Base-by-base conservation (phyloP, 495 filamentous ascomycete species). In the Halenospora varia region DNA sequence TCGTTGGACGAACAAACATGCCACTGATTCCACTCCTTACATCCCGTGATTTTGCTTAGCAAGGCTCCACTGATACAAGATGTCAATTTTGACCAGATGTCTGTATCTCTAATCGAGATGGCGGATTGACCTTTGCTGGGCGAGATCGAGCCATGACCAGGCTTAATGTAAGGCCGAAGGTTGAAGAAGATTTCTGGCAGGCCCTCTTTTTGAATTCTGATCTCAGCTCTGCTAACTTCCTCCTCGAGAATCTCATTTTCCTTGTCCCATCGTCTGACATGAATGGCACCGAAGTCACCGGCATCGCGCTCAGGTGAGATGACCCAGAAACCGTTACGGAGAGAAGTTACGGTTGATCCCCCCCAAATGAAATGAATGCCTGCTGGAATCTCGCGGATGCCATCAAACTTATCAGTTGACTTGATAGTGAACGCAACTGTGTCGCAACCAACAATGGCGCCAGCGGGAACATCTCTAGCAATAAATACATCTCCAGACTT, bases 311-410 rank as follows among this genome's bases (percentile, higher is more conserved):
- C 63, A 17, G 44, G 6, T 15, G 63, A 54, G 25, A 58, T 61
- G 63, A 86, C 76, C 85, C 85, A 88, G 56, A 77, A 81, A 11
- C 82, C 85, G 57, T 76, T 79, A 17, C 84, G 77, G 47, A 74
- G 60, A 8, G 76, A 73, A 6, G 74, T 62, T 0, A 75, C 74
- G 20, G 66, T 68, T 15, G 75, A 71, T 1, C 77, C 71, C 13
- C 77, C 75, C 56, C 82, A 80, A 4, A 85, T 74, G 71, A 79
- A 82, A 62, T 88, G 85, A 25, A 73, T 68, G 3, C 85, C 84
- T 0, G 77, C 66, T 1, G 85, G 80, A 11, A 88, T 62, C 44
- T 82, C 73, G 25, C 79, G 78, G 57, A 88, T 75, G n/a, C 85
- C 85, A 9, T 67, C 71, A 65, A 81, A 83, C 53, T 51, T 51